Evolutionary conservation across 768 basidiomycete species (phyloP).

Genomic region (Leucosporidium scottii): DNA sequence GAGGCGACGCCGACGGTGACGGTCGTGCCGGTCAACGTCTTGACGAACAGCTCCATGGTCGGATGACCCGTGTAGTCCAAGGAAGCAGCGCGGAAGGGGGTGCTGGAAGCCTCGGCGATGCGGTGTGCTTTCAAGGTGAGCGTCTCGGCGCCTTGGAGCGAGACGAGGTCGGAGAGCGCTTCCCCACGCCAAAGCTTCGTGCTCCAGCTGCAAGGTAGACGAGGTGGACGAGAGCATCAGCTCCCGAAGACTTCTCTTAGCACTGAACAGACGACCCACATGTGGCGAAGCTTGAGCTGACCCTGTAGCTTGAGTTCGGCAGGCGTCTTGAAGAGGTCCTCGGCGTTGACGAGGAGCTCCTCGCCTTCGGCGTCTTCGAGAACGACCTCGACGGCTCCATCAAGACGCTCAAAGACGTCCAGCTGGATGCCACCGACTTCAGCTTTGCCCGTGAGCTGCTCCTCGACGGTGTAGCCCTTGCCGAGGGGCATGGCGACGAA

Average conservation of each 20-base stretch:
- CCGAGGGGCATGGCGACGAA: conserved; percentile 9
- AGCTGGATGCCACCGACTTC: conserved; percentile 1
- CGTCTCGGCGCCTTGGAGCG: neutral
- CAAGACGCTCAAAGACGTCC: neutral
- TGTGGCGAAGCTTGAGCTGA: neutral
- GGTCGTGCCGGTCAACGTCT: conserved; percentile 62
- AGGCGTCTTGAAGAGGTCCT: neutral
- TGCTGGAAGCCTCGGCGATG: neutral
- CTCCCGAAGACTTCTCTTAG: too few relatives aligned
- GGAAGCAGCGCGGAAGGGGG: too few relatives aligned
- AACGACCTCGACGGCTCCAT: neutral
- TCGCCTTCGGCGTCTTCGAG: neutral
- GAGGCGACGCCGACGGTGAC: conserved; percentile 55
- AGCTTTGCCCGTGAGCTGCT: conserved; percentile 4
- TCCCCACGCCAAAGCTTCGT: too few relatives aligned
- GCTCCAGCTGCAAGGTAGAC: too few relatives aligned
- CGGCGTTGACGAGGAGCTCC: neutral
- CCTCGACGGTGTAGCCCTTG: conserved; percentile 7
- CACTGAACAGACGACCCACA: neutral
- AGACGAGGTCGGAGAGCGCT: too few relatives aligned
- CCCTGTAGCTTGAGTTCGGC: neutral
- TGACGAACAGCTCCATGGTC: conserved; percentile 66
- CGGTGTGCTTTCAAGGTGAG: neutral
- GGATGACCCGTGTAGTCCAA: too few relatives aligned
- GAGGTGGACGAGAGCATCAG: neutral